Evolutionary conservation across 768 basidiomycete genomes (phyloP).

Genomic region (Lactifluus rugatus): DNA sequence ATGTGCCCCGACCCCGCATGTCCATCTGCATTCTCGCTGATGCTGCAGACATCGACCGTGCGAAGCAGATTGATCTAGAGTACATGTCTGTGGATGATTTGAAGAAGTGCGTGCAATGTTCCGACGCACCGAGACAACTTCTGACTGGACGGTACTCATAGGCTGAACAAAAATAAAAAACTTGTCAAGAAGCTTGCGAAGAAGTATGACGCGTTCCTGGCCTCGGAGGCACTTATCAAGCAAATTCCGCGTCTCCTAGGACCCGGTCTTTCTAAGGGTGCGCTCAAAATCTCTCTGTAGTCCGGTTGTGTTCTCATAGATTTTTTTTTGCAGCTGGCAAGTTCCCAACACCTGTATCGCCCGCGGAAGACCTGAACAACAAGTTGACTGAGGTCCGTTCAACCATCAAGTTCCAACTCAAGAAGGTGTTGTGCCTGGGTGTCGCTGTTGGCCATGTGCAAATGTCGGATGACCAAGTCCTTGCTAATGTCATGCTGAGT

Average conservation of each 20-base stretch:
- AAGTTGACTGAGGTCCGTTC: slow-evolving; percentile 94
- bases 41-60: slow-evolving; percentile 96
- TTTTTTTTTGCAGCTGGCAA: slow-evolving; percentile 87
- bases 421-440: slow-evolving; percentile 98
- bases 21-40: slow-evolving; percentile 99
- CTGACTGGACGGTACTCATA: slow-evolving; percentile 24
- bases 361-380: slow-evolving; percentile 78
- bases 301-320: neutral
- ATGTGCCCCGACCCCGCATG: slow-evolving; percentile 98
- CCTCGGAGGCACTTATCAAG: slow-evolving; percentile 97
- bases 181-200: slow-evolving; percentile 99
- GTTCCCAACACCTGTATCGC: slow-evolving; percentile 96
- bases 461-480: slow-evolving; percentile 96
- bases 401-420: slow-evolving; percentile 99
- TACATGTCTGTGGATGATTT: slow-evolving; percentile 99
- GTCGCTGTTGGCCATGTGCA: slow-evolving; percentile 97
- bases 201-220: slow-evolving; percentile 98
- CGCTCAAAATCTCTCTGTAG: slow-evolving; percentile 17
- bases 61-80: slow-evolving; percentile 94
- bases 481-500: slow-evolving; percentile 97
- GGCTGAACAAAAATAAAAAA: slow-evolving; percentile 99
- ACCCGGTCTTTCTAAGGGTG: slow-evolving; percentile 98
- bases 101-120: slow-evolving; percentile 68
- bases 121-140: neutral
- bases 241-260: slow-evolving; percentile 99